phyloP scores from a whole-genome alignment of 805 yeast genomes.

The Kazachstania psychrophila region DNA sequence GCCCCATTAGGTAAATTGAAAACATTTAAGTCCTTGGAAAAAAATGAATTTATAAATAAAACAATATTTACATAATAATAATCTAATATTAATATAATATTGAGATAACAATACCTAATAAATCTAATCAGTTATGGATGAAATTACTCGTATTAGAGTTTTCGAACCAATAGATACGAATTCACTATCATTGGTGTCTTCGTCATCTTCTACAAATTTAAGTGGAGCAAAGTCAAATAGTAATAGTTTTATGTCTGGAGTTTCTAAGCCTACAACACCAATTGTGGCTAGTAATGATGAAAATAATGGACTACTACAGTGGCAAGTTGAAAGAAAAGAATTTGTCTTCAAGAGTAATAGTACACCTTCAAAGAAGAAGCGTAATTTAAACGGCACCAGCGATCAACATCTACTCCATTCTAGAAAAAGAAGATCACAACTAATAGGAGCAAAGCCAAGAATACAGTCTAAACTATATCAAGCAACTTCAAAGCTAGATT shows the following conservation, averaged over 20 bases:
- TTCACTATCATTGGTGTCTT: constrained; percentile 18
- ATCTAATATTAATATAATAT: too few relatives aligned
- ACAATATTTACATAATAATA: too few relatives aligned
- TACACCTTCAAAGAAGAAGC: constrained; percentile 22
- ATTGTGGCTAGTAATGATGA: constrained; percentile 10
- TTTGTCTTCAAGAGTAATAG: constrained; percentile 25
- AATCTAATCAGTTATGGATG: constrained; percentile 12
- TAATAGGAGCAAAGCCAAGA: constrained; percentile 27
- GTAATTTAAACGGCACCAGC: neutral
- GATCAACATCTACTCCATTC: constrained; percentile 7
- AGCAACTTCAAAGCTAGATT: constrained; percentile 24
- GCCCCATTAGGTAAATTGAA: neutral
- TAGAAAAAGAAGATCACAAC: constrained; percentile 17
- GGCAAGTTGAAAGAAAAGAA: constrained; percentile 24
- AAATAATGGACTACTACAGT: constrained; percentile 15
- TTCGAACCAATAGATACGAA: constrained; percentile 24
- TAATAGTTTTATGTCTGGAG: constrained; percentile 3
- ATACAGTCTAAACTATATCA: constrained; percentile 18
- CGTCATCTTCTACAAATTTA: constrained; percentile 13
- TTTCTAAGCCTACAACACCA: constrained; percentile 10
- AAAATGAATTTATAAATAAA: neutral
- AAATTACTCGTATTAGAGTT: constrained; percentile 10
- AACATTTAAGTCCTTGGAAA: neutral
- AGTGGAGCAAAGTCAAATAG: constrained; percentile 4
- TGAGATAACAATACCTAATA: too few relatives aligned